Evolutionary conservation across 2,329 filamentous ascomycete genomes (phyloP), one percentile per base, ranked within the genome.

Genomic region (Madurella mycetomatis): DNA sequence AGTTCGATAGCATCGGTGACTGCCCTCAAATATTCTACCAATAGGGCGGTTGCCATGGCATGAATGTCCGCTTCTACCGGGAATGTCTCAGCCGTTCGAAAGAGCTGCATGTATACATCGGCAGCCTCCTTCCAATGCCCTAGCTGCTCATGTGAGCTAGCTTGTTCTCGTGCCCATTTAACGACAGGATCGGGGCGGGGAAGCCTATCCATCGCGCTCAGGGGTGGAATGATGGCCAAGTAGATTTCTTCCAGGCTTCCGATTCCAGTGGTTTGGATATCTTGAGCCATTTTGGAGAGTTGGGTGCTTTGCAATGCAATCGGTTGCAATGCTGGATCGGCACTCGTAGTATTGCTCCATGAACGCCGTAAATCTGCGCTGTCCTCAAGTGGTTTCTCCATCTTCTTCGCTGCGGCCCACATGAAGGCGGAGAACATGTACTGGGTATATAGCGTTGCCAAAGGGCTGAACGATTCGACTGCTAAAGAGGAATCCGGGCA

Each of bases 341-440:
- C 34, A 4, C 9, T 37, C 34, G 34, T 37, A 11, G 2, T 9
- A 7, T 37, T 9, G 4, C 4, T 37, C 9, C 11, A 9, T 4
- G 34, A 5, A 37, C 4, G 9, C 34, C 34, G 34, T 5, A 37
- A 4, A 37, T 37, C 34, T 37, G 34, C 34, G 4, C 13, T 9
- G 4, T 9, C 34, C 11, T 37, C 13, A 9, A 37, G 4, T 2
- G 34, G 34, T 9, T 37, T 15, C 34, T 37, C 11, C 34, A 37
- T 37, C 9, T 37, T 37, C 34, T 37, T 37, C 34, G 11, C 34
- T 9, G 34, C 34, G 11, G 34, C 34, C 34, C 34, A 37, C 62
- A 69, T 65, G 53, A 69, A 69, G 2, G 60, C 34, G 2, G 64
- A 62, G n/a, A 69, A 64, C 31, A 69, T 59, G 25, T 68, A 50